These are phyloP conservation scores for Elongisporangium anandrum DNA, from an alignment of 352 stramenopile species.

Conservation along the genomic window DNA sequence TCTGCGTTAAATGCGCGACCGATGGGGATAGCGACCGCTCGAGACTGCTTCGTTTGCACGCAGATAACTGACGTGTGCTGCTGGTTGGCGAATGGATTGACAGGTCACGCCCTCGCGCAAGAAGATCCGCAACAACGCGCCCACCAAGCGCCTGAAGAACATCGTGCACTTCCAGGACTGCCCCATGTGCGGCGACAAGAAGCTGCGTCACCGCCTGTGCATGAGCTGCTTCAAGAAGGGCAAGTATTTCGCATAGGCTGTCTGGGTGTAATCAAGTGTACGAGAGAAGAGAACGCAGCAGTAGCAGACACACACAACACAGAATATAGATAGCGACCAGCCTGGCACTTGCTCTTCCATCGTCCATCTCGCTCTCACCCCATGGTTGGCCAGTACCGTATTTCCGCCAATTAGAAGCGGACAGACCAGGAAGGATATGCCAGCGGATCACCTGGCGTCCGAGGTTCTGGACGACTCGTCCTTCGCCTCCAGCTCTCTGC, in stretches of 20 bases:
- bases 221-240: conserved; percentile 92
- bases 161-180: conserved; percentile 89
- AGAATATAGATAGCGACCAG: background rate
- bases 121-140: conserved; percentile 86
- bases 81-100: too few relatives aligned
- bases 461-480: background rate
- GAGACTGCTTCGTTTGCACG: conserved; percentile 1
- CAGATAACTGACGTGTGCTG: conserved; percentile 4
- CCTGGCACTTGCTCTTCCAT: too few relatives aligned
- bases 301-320: conserved; percentile 2
- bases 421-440: background rate
- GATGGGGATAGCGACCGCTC: background rate
- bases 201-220: conserved; percentile 84
- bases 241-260: conserved; percentile 83
- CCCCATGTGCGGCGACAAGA: conserved; percentile 81
- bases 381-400: background rate
- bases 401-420: background rate
- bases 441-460: background rate
- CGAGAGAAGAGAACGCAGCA: conserved; percentile 1
- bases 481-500: background rate
- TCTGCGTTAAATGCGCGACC: background rate
- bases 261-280: background rate
- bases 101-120: conserved; percentile 85
- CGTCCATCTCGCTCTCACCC: too few relatives aligned
- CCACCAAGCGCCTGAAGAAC: conserved; percentile 86